Evolutionary conservation across 2,329 filamentous ascomycete species (phyloP).

Genomic region (Acrocalymma vagum): DNA sequence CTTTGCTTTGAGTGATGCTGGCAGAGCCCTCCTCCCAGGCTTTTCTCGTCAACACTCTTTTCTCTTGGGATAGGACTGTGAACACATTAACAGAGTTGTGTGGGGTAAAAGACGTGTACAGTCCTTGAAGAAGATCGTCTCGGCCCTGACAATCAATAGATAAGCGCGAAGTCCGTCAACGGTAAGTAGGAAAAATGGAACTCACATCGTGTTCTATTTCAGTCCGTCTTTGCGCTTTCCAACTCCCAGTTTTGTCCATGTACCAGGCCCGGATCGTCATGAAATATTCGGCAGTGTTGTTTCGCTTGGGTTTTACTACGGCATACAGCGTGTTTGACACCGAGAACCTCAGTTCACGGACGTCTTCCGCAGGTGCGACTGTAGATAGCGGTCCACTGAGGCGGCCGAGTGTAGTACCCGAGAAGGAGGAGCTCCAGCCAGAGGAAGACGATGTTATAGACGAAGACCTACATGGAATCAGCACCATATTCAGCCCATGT

Average conservation of each 20-base stretch:
- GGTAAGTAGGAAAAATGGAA: not conserved
- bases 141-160: no score
- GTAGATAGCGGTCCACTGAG: not conserved
- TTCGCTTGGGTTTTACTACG: conserved; percentile 3
- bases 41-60: conserved; percentile 4
- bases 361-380: conserved; percentile 6
- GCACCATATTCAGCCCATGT: not conserved
- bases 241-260: not conserved
- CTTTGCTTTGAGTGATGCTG: conserved; percentile 4
- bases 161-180: no score
- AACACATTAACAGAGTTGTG: conserved; percentile 1
- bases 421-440: conserved; percentile 1
- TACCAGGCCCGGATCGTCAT: conserved; percentile 5
- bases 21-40: conserved; percentile 1
- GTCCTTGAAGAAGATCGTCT: conserved; percentile 8
- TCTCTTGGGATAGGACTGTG: conserved; percentile 4
- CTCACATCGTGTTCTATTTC: conserved; percentile 3
- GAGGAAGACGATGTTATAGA: conserved; percentile 6
- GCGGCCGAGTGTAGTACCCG: conserved; percentile 2
- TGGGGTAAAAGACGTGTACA: conserved; percentile 6
- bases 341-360: conserved; percentile 5
- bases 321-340: conserved; percentile 1
- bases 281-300: not conserved
- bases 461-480: not conserved
- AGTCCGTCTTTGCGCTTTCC: conserved; percentile 1